These are phyloP conservation scores for Neodidymelliopsis sp. DNA, from an alignment of 2,329 filamentous ascomycete genomes.

Conservation along the genomic window DNA sequence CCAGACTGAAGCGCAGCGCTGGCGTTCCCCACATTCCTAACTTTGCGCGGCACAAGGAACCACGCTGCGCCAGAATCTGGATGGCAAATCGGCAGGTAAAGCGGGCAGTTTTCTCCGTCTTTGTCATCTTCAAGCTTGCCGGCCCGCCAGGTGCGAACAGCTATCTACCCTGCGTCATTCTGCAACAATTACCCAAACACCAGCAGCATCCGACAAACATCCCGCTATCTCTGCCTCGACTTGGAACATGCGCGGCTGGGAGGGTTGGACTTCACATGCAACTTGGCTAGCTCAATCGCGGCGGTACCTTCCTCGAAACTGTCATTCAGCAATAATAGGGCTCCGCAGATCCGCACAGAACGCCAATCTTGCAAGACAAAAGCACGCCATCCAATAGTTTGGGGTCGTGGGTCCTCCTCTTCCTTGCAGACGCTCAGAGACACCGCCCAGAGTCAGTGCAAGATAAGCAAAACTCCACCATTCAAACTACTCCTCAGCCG, in stretches of 20 bases:
- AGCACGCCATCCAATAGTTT: slow-evolving; percentile 19
- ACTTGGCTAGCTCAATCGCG: background rate
- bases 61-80: slow-evolving; percentile 10
- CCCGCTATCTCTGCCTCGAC: slow-evolving; percentile 3
- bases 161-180: slow-evolving; percentile 2
- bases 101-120: slow-evolving; percentile 17
- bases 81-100: slow-evolving; percentile 29
- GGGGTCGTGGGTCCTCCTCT: slow-evolving; percentile 17
- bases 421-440: slow-evolving; percentile 21
- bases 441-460: slow-evolving; percentile 17
- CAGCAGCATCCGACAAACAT: slow-evolving; percentile 9
- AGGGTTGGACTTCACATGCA: slow-evolving; percentile 5
- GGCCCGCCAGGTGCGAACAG: slow-evolving; percentile 16
- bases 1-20: slow-evolving; percentile 32
- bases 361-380: slow-evolving; percentile 28
- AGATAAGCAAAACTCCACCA: slow-evolving; percentile 31
- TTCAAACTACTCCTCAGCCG: slow-evolving; percentile 15
- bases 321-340: slow-evolving; percentile 5
- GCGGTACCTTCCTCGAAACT: slow-evolving; percentile 16
- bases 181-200: slow-evolving; percentile 7
- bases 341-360: slow-evolving; percentile 19
- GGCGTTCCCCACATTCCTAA: slow-evolving; percentile 28
- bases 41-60: slow-evolving; percentile 26
- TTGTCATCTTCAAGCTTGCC: slow-evolving; percentile 15
- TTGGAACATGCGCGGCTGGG: slow-evolving; percentile 10